These are phyloP conservation scores for Bacidia rubella DNA, from an alignment of 495 filamentous ascomycete genomes.

Conservation along the genomic window DNA sequence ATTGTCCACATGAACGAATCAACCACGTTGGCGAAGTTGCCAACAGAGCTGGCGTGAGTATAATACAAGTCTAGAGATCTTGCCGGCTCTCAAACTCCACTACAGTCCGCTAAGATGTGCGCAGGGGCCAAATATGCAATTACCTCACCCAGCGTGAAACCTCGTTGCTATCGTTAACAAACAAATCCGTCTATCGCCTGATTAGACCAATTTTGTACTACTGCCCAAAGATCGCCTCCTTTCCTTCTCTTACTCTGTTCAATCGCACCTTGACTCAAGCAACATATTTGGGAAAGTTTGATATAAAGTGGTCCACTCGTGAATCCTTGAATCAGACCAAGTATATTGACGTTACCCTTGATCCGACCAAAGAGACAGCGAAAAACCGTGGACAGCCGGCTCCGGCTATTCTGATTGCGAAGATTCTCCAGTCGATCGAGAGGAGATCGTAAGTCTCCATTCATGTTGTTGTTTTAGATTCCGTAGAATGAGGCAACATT, in stretches of 20 bases:
- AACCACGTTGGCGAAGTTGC: conserved; percentile 13
- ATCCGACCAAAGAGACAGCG: conserved; percentile 21
- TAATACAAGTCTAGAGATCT: no score
- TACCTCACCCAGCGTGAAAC: conserved; percentile 19
- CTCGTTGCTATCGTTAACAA: conserved; percentile 20
- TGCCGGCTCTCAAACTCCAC: background rate
- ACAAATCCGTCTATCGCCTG: conserved; percentile 22
- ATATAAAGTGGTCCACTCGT: conserved; percentile 22
- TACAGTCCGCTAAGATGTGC: background rate
- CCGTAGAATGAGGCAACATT: no score
- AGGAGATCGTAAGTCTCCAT: conserved; percentile 15
- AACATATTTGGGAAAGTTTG: conserved; percentile 21
- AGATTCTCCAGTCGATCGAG: conserved; percentile 18
- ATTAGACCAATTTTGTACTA: conserved; percentile 26
- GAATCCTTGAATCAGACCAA: conserved; percentile 18
- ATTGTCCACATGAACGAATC: no score
- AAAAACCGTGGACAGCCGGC: conserved; percentile 18
- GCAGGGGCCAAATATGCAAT: conserved; percentile 22
- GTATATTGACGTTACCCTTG: conserved; percentile 20
- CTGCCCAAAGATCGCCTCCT: conserved; percentile 20
- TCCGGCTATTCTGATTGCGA: conserved; percentile 20
- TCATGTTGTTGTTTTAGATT: background rate
- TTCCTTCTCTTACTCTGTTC: conserved; percentile 21
- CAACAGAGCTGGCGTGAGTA: conserved; percentile 23
- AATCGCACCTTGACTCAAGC: conserved; percentile 20